These are phyloP conservation scores for Penicillium sp. DNA, from an alignment of 2,329 filamentous ascomycete genomes.

Conservation along the genomic window DNA sequence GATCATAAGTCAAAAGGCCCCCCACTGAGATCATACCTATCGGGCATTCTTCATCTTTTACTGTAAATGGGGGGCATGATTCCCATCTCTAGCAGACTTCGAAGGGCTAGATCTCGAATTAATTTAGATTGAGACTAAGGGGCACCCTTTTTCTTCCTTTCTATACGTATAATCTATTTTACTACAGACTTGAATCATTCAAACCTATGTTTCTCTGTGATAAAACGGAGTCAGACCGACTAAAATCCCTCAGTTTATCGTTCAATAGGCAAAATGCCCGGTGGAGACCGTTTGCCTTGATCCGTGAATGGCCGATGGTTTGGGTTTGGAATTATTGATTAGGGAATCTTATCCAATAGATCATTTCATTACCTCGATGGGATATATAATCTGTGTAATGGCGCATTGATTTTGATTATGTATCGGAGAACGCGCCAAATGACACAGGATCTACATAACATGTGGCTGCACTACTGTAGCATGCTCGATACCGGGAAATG, in stretches of 20 bases:
- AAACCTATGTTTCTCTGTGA: not conserved
- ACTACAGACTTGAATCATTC: too few species aligned
- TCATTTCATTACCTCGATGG: not conserved
- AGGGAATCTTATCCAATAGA: not conserved
- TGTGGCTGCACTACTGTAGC: not conserved
- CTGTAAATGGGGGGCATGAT: too few species aligned
- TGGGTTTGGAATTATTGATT: not conserved
- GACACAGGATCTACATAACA: not conserved
- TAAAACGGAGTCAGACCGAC: not conserved
- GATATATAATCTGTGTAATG: not conserved
- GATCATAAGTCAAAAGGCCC: not conserved
- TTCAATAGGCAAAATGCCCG: not conserved
- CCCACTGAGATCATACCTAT: not conserved
- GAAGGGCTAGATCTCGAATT: too few species aligned
- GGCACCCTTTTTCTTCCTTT: not conserved
- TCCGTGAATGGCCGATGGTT: slow-evolving; percentile 1
- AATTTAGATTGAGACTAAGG: too few species aligned
- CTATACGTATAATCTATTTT: too few species aligned
- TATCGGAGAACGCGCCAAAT: not conserved
- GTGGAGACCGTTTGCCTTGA: not conserved
- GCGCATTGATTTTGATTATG: not conserved
- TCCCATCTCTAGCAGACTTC: too few species aligned
- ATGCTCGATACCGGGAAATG: not conserved
- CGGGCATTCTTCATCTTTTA: not conserved
- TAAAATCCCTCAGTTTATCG: not conserved